These are phyloP conservation scores for Macrolepiota fuliginosa DNA, from an alignment of 768 basidiomycete species.

Conservation along the genomic window DNA sequence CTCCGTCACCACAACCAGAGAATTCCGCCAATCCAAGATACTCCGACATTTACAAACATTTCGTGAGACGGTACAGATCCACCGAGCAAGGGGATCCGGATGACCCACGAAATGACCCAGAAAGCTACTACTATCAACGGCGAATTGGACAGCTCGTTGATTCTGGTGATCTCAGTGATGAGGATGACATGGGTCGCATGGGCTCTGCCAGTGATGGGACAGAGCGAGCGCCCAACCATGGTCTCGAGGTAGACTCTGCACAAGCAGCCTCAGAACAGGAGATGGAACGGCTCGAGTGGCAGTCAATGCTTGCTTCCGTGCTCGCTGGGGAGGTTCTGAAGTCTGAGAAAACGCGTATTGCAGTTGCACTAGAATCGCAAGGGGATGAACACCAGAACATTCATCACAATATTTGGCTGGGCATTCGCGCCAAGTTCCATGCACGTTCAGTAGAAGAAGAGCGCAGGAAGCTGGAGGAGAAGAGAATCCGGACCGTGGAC, in stretches of 20 bases:
- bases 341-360: slow-evolving; percentile 92
- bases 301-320: slow-evolving; percentile 91
- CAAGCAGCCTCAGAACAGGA: slow-evolving; percentile 72
- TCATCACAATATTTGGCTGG: slow-evolving; percentile 81
- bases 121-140: slow-evolving; percentile 76
- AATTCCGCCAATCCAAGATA: slow-evolving; percentile 29
- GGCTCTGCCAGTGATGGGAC: slow-evolving; percentile 35
- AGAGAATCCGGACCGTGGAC: slow-evolving; percentile 78
- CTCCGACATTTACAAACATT: slow-evolving; percentile 74
- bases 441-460: slow-evolving; percentile 82
- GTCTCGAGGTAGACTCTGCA: slow-evolving; percentile 60
- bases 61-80: slow-evolving; percentile 73
- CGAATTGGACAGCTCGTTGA: slow-evolving; percentile 66
- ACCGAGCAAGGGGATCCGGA: slow-evolving; percentile 43
- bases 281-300: slow-evolving; percentile 90
- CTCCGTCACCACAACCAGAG: slow-evolving; percentile 17
- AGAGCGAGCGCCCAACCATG: slow-evolving; percentile 50
- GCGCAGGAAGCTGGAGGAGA: slow-evolving; percentile 76
- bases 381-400: slow-evolving; percentile 67
- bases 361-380: slow-evolving; percentile 68
- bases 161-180: slow-evolving; percentile 73
- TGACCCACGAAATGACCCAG: slow-evolving; percentile 77
- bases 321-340: slow-evolving; percentile 92
- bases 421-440: slow-evolving; percentile 83
- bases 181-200: slow-evolving; percentile 57